These are phyloP conservation scores for Coleophoma crateriformis DNA, from an alignment of 2,329 filamentous ascomycete genomes.

Conservation along the genomic window DNA sequence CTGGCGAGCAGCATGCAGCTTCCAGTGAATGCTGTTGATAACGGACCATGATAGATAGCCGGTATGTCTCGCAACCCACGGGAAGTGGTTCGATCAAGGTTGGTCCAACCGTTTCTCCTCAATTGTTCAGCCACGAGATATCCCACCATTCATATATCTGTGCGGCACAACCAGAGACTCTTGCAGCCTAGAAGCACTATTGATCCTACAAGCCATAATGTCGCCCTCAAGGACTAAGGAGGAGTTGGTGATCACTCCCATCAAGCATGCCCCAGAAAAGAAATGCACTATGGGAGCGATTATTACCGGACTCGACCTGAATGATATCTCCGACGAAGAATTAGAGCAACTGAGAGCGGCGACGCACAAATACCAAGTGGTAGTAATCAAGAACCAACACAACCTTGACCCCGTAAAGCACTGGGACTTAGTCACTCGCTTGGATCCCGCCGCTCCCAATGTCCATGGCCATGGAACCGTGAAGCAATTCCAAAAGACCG, in stretches of 20 bases:
- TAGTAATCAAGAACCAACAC: constrained; percentile 37
- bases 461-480: constrained; percentile 37
- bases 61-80: too few species aligned
- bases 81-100: too few species aligned
- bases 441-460: constrained; percentile 34
- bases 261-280: constrained; percentile 15
- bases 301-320: constrained; percentile 31
- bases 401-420: constrained; percentile 35
- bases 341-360: constrained; percentile 30
- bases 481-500: constrained; percentile 33
- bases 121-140: too few species aligned
- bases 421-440: constrained; percentile 37
- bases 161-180: too few species aligned
- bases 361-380: constrained; percentile 37
- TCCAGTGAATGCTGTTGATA: too few species aligned
- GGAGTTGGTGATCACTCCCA: constrained; percentile 8
- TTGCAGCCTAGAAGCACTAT: too few species aligned
- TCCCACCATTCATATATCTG: too few species aligned
- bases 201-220: constrained; percentile 2
- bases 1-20: too few species aligned
- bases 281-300: constrained; percentile 29
- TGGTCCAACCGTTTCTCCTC: too few species aligned
- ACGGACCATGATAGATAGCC: too few species aligned
- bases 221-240: constrained; percentile 12
- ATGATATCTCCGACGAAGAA: constrained; percentile 31